Evolutionary conservation across 768 basidiomycete genomes (phyloP).

Genomic region (Kwoniella sp.): DNA sequence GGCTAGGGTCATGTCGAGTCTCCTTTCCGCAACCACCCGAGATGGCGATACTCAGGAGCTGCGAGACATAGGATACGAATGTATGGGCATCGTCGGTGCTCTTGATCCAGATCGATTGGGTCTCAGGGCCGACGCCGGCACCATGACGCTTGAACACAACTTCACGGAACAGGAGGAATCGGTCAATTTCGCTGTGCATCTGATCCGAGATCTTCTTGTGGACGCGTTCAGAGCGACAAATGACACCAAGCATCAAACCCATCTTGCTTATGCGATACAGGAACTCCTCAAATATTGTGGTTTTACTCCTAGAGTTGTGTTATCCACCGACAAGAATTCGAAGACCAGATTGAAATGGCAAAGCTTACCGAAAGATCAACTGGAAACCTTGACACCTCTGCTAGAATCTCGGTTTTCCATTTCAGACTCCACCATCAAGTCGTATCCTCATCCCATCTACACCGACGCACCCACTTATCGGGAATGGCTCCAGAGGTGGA

Average conservation of each 20-base stretch:
- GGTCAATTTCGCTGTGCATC: conserved; percentile 75
- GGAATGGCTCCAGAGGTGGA: conserved; percentile 94
- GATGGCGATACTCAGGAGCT: conserved; percentile 76
- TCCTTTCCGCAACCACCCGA: conserved; percentile 71
- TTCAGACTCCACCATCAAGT: conserved; percentile 56
- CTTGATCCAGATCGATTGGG: conserved; percentile 92
- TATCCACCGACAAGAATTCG: conserved; percentile 60
- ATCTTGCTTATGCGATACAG: conserved; percentile 88
- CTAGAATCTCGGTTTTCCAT: conserved; percentile 62
- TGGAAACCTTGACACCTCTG: conserved; percentile 82
- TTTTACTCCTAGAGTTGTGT: conserved; percentile 76
- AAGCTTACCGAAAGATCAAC: conserved; percentile 73
- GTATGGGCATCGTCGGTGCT: conserved; percentile 87
- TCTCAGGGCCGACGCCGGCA: conserved; percentile 63
- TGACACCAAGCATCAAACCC: conserved; percentile 86
- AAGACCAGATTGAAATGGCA: conserved; percentile 78
- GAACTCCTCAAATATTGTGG: conserved; percentile 83
- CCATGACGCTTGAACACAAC: conserved; percentile 74
- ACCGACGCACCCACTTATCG: conserved; percentile 75
- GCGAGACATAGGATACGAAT: conserved; percentile 77
- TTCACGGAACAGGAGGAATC: conserved; percentile 79
- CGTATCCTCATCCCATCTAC: conserved; percentile 73
- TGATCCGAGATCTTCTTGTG: conserved; percentile 81
- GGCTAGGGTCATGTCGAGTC: conserved; percentile 66
- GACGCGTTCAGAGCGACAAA: conserved; percentile 89